Evolutionary conservation across 2,329 filamentous ascomycete species (phyloP), one percentile per base, ranked within the genome.

Genomic region (Neonectria punicea): DNA sequence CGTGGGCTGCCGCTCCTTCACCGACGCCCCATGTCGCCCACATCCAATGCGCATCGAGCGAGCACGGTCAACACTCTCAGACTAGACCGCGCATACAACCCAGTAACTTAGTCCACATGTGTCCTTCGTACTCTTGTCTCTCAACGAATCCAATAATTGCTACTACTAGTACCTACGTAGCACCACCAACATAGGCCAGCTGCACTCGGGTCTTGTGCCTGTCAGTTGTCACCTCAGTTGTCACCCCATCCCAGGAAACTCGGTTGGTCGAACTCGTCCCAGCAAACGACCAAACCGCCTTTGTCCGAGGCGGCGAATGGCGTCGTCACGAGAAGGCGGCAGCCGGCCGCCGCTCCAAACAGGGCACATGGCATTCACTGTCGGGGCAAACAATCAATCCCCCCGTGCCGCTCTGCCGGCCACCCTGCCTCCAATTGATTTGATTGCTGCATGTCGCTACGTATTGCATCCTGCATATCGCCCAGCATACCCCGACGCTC

Each of bases 1-100:
- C 43, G 61, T 63, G 61, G 51, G 28, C 50, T 53, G 43, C 51
- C 32, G 55, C 43, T 43, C 25, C 56, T 54, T 63, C 61, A 63
- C 61, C 61, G 61, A 63, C 58, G 55, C 53, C 34, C 34, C 22
- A 43, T 11, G 46, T 46, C 32, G 50, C 43, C 50, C 43, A 16
- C 20, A 39, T 20, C n/a, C 39, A 43, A 43, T 43, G 39, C 10
- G 36, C 36, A 16, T 39, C 14, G 14, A n/a, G 14, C 36, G 34
- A 36, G 11, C 34, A 36, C 34, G 34, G 34, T 36, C 34, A 36
- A 36, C 34, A 2, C 34, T 16, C 34, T 36, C 7, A 39, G 36
- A n/a, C 36, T 39, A n/a, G 14, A n/a, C 32, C 10, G 10, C 32
- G 11, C 32, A 30, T 30, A 30, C 30, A 8, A 9, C 7, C 30